Evolutionary conservation across 2,329 filamentous ascomycete genomes (phyloP), one percentile per base, ranked within the genome.

Genomic region (Paraconiothyrium brasiliense): DNA sequence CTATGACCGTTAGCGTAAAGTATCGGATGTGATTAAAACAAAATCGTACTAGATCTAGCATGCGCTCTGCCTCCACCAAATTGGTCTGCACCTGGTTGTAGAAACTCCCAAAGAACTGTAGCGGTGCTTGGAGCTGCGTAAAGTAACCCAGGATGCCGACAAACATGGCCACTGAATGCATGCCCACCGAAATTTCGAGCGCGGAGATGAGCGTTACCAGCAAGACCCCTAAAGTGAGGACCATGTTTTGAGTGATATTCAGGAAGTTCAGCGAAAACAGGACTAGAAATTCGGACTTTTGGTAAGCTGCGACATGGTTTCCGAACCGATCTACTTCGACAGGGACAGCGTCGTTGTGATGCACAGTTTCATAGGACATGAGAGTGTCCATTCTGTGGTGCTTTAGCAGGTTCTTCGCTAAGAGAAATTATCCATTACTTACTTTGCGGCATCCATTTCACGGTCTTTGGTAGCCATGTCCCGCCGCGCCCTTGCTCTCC

Each of bases 401-500:
- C 27, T 30, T 4, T 30, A 4, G 6, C 4, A 2, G 27, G 27
- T 30, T 6, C 6, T 2, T 30, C 27, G 4, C 27, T 0, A 30
- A 30, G 27, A 30, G 1, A 20, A 1, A 20, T 20, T 20, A 1
- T 20, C 20, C 20, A 20, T 20, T 20, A 30, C 72, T 59, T 63
- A 78, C 78, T 82, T 83, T 60, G 80, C 76, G 7, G 82, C 82
- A 48, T 84, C 82, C 82, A 84, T 83, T 61, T 84, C 82, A 4
- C 83, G 79, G 3, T 75, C 76, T 62, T 81, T 79, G 7, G 67
- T 75, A 0, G 79, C 76, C 82, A 84, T 84, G 24, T 83, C 79
- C 44, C 83, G 70, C 47, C 83, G 71, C 44, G 82, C 80, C 54
- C 75, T 78, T 2, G 73, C 81, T 3, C 83, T 76, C 54, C 78